Conservation (phyloP, 306 rosid species). For the Ormosia semicastrata region DNA sequence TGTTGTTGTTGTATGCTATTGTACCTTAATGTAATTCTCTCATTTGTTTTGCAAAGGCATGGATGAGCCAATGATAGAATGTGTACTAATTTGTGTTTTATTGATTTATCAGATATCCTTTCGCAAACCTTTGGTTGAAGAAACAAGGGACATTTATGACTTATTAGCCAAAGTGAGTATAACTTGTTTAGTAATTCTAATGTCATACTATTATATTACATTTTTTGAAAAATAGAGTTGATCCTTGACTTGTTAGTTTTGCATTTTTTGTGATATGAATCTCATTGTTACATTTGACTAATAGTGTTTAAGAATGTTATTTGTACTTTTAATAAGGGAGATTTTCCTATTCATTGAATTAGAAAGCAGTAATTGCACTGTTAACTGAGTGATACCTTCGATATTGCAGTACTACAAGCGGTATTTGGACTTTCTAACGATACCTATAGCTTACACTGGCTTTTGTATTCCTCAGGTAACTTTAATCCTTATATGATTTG, state of each 20-base stretch:
- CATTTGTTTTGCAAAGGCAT: not conserved
- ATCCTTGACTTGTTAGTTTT: conserved; percentile 17
- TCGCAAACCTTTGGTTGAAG: conserved; percentile 43
- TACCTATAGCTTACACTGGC: conserved; percentile 49
- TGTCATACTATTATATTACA: not conserved
- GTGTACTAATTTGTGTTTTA: conserved; percentile 31
- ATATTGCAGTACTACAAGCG: conserved; percentile 70
- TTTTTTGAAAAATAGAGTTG: conserved; percentile 15
- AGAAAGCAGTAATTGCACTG: conserved; percentile 16
- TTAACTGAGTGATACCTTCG: too few relatives aligned
- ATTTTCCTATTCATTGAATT: conserved; percentile 14
- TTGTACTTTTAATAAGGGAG: not conserved
- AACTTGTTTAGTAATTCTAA: conserved; percentile 5
- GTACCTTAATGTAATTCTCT: conserved; percentile 6
- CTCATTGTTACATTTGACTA: conserved; percentile 13
- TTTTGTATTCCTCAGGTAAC: conserved; percentile 87
- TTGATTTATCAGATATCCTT: conserved; percentile 60
- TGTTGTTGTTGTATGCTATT: not conserved
- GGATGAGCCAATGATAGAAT: conserved; percentile 3
- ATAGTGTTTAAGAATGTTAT: conserved; percentile 10
- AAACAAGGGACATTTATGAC: conserved; percentile 40
- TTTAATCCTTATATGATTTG: conserved; percentile 12
- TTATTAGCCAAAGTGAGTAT: conserved; percentile 62
- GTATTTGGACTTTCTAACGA: conserved; percentile 61
- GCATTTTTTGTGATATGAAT: conserved; percentile 8